Base-by-base conservation (phyloP, 306 rosid species). In the Heteromeles arbutifolia region DNA sequence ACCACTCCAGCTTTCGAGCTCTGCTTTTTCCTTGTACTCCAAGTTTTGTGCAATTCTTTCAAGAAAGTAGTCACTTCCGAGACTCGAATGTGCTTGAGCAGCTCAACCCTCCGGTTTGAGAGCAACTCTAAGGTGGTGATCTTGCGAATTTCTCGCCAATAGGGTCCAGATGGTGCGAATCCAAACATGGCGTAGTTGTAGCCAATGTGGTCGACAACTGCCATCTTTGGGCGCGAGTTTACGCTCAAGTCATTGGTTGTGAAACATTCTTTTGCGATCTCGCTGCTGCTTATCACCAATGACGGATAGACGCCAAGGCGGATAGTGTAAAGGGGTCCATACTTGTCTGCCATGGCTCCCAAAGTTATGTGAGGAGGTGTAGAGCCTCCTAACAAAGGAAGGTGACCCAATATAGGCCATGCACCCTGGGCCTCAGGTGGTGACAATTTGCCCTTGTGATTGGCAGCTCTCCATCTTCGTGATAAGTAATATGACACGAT, bases 131-230 rank as follows among this genome's bases (percentile, higher is more conserved):
- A 54, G 4, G 61, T 79, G 4, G 66, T 48, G 2, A 79, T 58
- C 53, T 77, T 82, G 22, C 88, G 75, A 1, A 79, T 26, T 4
- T 85, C 54, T n/a, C 82, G 80, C 84, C 86, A 77, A 52, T 76
- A 74, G 1, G 84, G 43, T 6, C 82, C 82, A 10, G 80, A 61
- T 1, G 75, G 69, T n/a, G 52, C 25, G 2, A 59, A 24, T 22
- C 77, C 84, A 5, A 85, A 22, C 77, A 85, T 41, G 76, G 86
- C 86, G 11, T 76, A 37, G 73, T 80, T 64, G 72, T 85, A 82
- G 53, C 70, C 74, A 57, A 85, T 12, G 15, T 67, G 8, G 1
- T 79, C 72, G 1, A 24, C 7, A 9, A 79, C 80, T 8, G 69
- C 5, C 5, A 26, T 4, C 1, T 65, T 79, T 5, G 86, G 82